Evolutionary conservation across 768 basidiomycete species (phyloP).

Genomic region (Auriscalpium vulgare): DNA sequence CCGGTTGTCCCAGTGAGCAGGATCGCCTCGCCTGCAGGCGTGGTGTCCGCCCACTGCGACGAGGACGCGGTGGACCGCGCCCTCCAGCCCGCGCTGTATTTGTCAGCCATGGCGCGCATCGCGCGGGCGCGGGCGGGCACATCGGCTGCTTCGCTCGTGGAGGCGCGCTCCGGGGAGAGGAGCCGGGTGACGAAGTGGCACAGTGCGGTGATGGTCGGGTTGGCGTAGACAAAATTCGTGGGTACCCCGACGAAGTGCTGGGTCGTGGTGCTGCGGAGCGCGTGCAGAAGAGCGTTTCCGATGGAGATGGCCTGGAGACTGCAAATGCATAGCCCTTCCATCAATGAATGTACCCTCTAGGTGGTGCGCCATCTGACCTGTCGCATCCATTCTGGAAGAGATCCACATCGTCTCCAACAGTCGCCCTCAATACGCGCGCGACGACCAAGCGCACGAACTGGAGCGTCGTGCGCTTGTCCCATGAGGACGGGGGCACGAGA

Average conservation of each 20-base stretch:
- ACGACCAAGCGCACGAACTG: conserved; percentile 28
- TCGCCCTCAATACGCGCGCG: conserved; percentile 22
- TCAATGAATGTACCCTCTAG: too few species aligned
- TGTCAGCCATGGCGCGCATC: conserved; percentile 33
- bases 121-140: conserved; percentile 11
- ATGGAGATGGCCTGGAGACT: conserved; percentile 27
- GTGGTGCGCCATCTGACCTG: background rate
- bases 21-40: background rate
- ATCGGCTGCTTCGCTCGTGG: conserved; percentile 1
- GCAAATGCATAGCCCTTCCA: background rate
- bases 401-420: conserved; percentile 18
- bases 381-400: conserved; percentile 2
- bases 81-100: conserved; percentile 22
- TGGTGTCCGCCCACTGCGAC: background rate
- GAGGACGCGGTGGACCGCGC: background rate
- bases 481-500: conserved; percentile 19
- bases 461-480: conserved; percentile 17
- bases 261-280: conserved; percentile 16
- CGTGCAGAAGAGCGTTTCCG: conserved; percentile 23
- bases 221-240: conserved; percentile 26
- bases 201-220: conserved; percentile 31
- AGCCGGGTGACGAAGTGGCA: conserved; percentile 13
- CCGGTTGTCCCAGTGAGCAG: conserved; percentile 1
- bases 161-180: background rate
- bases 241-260: conserved; percentile 16